These are phyloP conservation scores for Voacanga thouarsii DNA, from an alignment of 257 asterid species.

Conservation along the genomic window DNA sequence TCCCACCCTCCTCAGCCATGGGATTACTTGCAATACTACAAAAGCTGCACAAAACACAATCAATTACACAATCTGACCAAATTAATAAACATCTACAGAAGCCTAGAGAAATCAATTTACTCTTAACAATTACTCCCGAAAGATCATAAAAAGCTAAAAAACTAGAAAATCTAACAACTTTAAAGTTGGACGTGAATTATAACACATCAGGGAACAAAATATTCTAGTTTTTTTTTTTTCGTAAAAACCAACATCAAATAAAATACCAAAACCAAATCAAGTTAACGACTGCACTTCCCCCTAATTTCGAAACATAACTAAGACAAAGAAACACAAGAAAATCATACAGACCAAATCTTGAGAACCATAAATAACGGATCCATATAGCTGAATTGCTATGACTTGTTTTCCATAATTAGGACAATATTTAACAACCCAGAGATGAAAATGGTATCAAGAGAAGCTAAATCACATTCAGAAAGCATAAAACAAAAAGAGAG, in stretches of 20 bases:
- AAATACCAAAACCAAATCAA: neutral
- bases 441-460: neutral
- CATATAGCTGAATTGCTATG: neutral
- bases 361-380: neutral
- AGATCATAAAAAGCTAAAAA: neutral
- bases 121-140: neutral
- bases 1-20: constrained; percentile 66
- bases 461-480: neutral
- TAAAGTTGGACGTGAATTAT: neutral
- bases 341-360: neutral
- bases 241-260: neutral
- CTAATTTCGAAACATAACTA: neutral
- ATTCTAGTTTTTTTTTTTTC: neutral
- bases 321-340: neutral
- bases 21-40: constrained; percentile 36
- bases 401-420: neutral
- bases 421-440: neutral
- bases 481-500: neutral
- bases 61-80: neutral
- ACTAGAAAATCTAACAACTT: neutral
- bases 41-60: constrained; percentile 26
- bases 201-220: neutral
- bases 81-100: neutral
- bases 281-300: neutral
- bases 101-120: neutral